Evolutionary conservation across 2,329 filamentous ascomycete genomes (phyloP).

Genomic region (Decorospora gaudefroyi): DNA sequence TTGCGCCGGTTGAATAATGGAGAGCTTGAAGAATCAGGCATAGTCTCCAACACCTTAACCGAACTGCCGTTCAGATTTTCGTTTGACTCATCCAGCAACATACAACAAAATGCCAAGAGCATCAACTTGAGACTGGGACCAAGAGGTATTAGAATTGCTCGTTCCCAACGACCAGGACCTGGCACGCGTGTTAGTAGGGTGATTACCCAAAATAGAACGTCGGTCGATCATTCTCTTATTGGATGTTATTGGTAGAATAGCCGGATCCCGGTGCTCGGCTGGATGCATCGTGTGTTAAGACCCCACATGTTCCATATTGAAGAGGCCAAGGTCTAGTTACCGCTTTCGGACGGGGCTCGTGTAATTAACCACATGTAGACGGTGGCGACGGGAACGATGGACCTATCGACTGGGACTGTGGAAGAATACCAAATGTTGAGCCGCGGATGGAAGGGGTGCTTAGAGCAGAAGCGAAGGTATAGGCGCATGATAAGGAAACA

Average conservation of each 20-base stretch:
- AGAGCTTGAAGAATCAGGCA: neutral
- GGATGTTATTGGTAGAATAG: constrained; percentile 19
- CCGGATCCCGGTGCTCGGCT: constrained; percentile 37
- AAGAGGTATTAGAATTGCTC: constrained; percentile 10
- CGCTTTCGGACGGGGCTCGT: constrained; percentile 15
- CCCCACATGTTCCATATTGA: constrained; percentile 32
- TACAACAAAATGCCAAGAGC: constrained; percentile 11
- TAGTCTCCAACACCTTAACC: neutral
- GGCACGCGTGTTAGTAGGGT: constrained; percentile 8
- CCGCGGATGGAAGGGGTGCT: constrained; percentile 1
- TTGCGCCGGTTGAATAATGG: no score
- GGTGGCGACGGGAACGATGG: constrained; percentile 4
- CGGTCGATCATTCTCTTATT: constrained; percentile 25
- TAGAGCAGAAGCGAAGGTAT: constrained; percentile 23
- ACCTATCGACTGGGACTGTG: constrained; percentile 20
- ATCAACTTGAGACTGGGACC: constrained; percentile 12
- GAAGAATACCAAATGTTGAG: constrained; percentile 6
- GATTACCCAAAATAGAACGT: constrained; percentile 24
- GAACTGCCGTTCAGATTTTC: no score
- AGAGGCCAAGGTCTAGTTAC: constrained; percentile 17
- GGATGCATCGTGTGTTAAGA: constrained; percentile 29
- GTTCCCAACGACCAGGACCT: constrained; percentile 12
- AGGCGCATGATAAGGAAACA: neutral
- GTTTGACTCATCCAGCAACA: neutral
- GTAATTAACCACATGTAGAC: constrained; percentile 29